phyloP scores from a whole-genome alignment of 2,329 filamentous ascomycete genomes.

The Pseudogymnoascus sp. region DNA sequence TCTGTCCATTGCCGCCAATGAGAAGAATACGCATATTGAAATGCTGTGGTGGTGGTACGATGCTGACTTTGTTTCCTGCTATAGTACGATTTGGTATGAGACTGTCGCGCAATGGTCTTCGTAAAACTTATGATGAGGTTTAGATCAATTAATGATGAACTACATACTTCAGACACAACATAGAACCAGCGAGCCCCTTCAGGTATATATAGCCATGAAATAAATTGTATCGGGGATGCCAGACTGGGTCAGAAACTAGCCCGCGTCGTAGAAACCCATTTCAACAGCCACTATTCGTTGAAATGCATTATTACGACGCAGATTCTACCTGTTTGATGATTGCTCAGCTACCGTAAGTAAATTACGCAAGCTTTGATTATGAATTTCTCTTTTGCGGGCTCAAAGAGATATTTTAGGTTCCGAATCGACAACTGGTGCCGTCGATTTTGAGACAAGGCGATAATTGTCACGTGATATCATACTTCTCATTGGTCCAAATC shows the following conservation, averaged over 20 bases:
- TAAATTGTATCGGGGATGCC: neutral
- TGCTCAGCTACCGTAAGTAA: neutral
- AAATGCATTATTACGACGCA: neutral
- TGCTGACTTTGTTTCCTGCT: neutral
- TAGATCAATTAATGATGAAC: neutral
- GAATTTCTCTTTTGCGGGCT: neutral
- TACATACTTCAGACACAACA: neutral
- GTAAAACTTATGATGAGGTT: neutral
- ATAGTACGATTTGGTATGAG: neutral
- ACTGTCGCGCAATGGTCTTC: neutral
- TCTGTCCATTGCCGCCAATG: constrained; percentile 39
- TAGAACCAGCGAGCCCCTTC: neutral
- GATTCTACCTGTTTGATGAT: neutral
- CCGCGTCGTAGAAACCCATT: neutral
- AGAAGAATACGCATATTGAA: constrained; percentile 27
- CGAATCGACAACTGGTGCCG: neutral
- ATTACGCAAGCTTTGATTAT: neutral
- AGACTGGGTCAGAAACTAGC: neutral
- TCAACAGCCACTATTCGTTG: neutral
- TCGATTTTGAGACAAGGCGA: neutral
- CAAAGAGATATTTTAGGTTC: neutral
- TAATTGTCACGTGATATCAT: neutral
- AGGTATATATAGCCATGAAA: neutral
- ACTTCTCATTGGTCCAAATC: neutral
- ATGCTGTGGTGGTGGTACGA: neutral